phyloP scores from a whole-genome alignment of 257 asterid genomes.

The Solanum arcanum region DNA sequence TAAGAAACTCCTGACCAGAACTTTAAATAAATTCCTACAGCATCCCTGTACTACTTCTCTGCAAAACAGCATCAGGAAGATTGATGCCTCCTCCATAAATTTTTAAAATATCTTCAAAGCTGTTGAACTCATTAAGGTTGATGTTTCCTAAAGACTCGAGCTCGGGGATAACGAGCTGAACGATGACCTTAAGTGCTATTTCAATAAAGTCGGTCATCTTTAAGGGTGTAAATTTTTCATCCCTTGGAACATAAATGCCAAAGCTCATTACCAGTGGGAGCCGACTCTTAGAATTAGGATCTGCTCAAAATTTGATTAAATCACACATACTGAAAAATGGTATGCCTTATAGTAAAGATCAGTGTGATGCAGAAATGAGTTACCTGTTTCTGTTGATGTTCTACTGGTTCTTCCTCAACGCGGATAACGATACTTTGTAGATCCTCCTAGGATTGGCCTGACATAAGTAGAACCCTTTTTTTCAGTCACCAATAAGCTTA shows the following conservation, averaged over 20 bases:
- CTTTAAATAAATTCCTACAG: slow-evolving; percentile 29
- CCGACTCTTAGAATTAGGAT: slow-evolving; percentile 41
- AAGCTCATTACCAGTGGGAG: slow-evolving; percentile 33
- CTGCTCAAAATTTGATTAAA: slow-evolving; percentile 9
- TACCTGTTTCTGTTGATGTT: slow-evolving; percentile 45
- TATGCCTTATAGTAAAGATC: neutral
- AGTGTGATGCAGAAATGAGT: neutral
- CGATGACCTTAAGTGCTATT: slow-evolving; percentile 36
- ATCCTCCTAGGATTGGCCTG: slow-evolving; percentile 26
- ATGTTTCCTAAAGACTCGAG: slow-evolving; percentile 15
- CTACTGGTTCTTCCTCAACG: slow-evolving; percentile 78
- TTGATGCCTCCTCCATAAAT: slow-evolving; percentile 40
- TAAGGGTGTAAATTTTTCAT: slow-evolving; percentile 48
- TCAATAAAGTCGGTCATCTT: slow-evolving; percentile 51
- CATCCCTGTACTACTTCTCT: slow-evolving; percentile 21
- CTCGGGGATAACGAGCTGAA: slow-evolving; percentile 50
- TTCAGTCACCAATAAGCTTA: too few relatives aligned
- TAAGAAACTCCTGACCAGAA: slow-evolving; percentile 35
- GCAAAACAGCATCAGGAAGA: slow-evolving; percentile 20
- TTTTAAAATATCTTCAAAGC: slow-evolving; percentile 26
- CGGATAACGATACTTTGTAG: slow-evolving; percentile 31
- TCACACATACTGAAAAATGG: neutral
- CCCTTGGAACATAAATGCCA: slow-evolving; percentile 55
- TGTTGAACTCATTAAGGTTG: slow-evolving; percentile 39
- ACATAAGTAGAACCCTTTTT: slow-evolving; percentile 2